Evolutionary conservation across 2,329 filamentous ascomycete species (phyloP), one percentile per base, ranked within the genome.

Genomic region (Neoscytalidium dimidiatum): DNA sequence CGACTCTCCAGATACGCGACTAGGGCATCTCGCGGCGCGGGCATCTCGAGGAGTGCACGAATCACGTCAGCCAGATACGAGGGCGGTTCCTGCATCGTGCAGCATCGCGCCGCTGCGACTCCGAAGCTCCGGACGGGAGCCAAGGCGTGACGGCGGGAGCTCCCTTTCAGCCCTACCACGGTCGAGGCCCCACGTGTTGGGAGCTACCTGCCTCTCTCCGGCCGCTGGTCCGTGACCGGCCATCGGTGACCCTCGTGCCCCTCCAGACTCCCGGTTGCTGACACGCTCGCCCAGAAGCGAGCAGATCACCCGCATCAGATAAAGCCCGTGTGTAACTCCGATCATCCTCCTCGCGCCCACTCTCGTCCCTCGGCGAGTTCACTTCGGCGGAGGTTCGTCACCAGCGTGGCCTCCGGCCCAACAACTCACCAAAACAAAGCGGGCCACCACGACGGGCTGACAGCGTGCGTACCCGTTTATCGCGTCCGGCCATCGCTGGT

Each of bases 41-140:
- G 33, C 35, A 57, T 17, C 51, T 38, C 19, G n/a, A 60, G 9
- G 5, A 23, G 28, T 9, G 19, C 56, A 46, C 56, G 56, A 60
- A 60, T 60, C 56, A 60, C 56, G 56, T 60, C 56, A 60, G 56
- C 56, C 56, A 60, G 56, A 60, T 60, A 60, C 56, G 56, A 33
- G 56, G 26, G 56, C 56, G 14, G 56, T 60, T 46, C 56, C 56
- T 60, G 56, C 56, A 60, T 60, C 38, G 56, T 60, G 56, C 56
- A 60, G 38, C 56, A 41, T 58, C 28, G 41, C 41, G 56, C 38
- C 38, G 41, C 38, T 41, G 56, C 41, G 19, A 60, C 38, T 60
- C 56, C 56, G 38, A 41, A 14, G 26, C 26, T 21, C 38, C 56
- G 38, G 56, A 44, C 56, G 56, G 38, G 56, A 60, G 38, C 56